Conservation (phyloP, 2,329 filamentous ascomycete species). For the Pseudopyricularia cyperi region DNA sequence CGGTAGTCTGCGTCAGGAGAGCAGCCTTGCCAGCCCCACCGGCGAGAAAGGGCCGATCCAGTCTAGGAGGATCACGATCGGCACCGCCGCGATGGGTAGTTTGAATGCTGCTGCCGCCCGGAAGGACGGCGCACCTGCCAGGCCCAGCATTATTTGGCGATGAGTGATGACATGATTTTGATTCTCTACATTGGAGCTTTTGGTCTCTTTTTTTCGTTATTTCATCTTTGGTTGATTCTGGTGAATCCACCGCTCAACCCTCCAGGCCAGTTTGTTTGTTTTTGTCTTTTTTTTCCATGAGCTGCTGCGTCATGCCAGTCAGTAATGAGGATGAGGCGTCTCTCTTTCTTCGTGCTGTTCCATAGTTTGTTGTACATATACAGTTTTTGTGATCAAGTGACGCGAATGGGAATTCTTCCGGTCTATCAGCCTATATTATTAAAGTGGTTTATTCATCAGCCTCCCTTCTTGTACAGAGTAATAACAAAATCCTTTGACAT, state of each 20-base stretch:
- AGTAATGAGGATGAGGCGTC: neutral
- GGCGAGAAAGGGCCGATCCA: slow-evolving; percentile 10
- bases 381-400: neutral
- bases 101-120: slow-evolving; percentile 1
- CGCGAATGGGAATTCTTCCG: neutral
- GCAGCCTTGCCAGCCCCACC: slow-evolving; percentile 7
- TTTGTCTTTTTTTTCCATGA: neutral
- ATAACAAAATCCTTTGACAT: too few relatives aligned
- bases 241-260: neutral
- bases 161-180: slow-evolving; percentile 4
- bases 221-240: neutral
- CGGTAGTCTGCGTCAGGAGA: slow-evolving; percentile 20
- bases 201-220: neutral
- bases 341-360: neutral
- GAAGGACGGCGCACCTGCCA: slow-evolving; percentile 4
- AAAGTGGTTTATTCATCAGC: too few relatives aligned
- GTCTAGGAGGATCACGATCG: slow-evolving; percentile 30
- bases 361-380: neutral
- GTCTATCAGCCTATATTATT: neutral
- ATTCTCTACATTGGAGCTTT: neutral
- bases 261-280: neutral
- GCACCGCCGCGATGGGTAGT: slow-evolving; percentile 16
- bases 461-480: neutral
- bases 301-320: neutral
- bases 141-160: slow-evolving; percentile 12